These are phyloP conservation scores for Pseudisothecium myosuroides DNA, from an alignment of 225 moss, liverwort and hornwort species.

Conservation along the genomic window DNA sequence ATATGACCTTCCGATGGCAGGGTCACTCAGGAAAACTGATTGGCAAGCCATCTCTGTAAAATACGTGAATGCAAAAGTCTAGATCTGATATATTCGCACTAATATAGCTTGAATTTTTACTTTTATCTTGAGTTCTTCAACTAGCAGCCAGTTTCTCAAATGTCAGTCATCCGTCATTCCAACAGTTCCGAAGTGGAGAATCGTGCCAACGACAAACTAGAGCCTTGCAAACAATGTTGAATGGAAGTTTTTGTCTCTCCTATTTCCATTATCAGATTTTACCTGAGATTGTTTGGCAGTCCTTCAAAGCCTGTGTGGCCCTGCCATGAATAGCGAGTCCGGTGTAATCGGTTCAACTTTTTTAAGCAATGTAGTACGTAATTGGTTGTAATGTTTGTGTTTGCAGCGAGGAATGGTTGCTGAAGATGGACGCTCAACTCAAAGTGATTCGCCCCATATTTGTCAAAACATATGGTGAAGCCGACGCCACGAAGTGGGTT, in stretches of 20 bases:
- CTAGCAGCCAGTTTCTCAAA: not conserved
- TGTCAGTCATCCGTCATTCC: not conserved
- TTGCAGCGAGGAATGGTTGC: constrained; percentile 79
- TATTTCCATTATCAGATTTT: not conserved
- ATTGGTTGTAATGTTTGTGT: not conserved
- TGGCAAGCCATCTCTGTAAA: not conserved
- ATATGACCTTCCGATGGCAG: not conserved
- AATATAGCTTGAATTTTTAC: not conserved
- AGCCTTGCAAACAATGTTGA: not conserved
- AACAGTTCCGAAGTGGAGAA: not conserved
- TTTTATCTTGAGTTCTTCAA: not conserved
- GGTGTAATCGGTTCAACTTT: not conserved
- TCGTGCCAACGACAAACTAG: not conserved
- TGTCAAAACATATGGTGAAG: constrained; percentile 57
- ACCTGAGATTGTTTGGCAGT: not conserved
- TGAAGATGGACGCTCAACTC: constrained; percentile 74
- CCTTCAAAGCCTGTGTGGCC: not conserved
- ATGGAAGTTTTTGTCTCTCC: not conserved
- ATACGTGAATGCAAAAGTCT: not conserved
- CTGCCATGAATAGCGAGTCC: not conserved
- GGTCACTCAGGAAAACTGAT: not conserved
- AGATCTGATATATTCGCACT: not conserved
- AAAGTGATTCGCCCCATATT: constrained; percentile 52
- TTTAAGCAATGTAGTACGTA: not conserved
- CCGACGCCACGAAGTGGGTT: constrained; percentile 67